Percentiles rank a stretch among this genome's conserved stretches.
Conservation (phyloP, 1,284 basidiomycete genomes). For the Thelephora terrestris region DNA sequence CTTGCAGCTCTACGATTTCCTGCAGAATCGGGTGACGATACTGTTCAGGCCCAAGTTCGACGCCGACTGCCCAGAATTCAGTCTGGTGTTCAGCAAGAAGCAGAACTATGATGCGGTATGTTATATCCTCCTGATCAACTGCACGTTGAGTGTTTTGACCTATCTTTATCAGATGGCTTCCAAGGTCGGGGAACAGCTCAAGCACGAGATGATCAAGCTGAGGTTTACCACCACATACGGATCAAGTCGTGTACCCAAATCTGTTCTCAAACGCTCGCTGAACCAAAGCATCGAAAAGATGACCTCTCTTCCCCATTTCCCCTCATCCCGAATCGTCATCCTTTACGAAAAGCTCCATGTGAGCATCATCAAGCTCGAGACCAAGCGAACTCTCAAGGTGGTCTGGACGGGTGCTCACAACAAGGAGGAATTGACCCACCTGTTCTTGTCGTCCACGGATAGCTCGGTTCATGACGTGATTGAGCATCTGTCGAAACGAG, state of each 20-base stretch:
- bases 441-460: constrained; percentile 96
- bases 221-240: constrained; percentile 96
- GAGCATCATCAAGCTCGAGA: constrained; percentile 97
- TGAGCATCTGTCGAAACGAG: constrained; percentile 77
- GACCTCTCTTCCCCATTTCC: constrained; percentile 85
- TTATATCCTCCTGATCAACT: constrained; percentile 8
- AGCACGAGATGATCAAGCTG: constrained; percentile 93
- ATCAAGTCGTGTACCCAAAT: constrained; percentile 80
- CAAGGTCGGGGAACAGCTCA: constrained; percentile 87
- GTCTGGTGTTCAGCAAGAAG: constrained; percentile 93
- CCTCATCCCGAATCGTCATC: constrained; percentile 80
- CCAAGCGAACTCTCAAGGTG: constrained; percentile 94
- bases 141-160: neutral
- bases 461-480: constrained; percentile 88
- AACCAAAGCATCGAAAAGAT: constrained; percentile 97
- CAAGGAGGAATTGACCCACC: constrained; percentile 86
- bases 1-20: constrained; percentile 94
- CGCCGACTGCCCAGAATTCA: constrained; percentile 78
- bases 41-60: constrained; percentile 93
- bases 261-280: constrained; percentile 85
- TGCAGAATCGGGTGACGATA: constrained; percentile 97
- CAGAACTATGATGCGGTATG: constrained; percentile 93
- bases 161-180: constrained; percentile 66
- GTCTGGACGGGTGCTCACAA: constrained; percentile 96
- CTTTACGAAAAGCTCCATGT: constrained; percentile 97